These are phyloP conservation scores for Paramecium caudatum DNA, from an alignment of 73 alveolate species.

Conservation along the genomic window DNA sequence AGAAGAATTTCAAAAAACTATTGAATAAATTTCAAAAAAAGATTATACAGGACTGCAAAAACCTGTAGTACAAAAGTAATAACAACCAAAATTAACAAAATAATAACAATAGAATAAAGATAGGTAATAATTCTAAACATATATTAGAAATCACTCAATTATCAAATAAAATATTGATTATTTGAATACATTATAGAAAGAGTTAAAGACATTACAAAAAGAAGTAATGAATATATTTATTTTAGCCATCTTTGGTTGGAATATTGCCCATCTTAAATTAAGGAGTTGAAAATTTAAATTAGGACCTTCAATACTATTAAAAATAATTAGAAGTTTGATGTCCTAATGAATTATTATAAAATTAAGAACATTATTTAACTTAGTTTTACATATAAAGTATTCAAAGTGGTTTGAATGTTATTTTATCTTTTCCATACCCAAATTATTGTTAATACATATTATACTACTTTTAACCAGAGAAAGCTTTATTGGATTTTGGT, in stretches of 20 bases:
- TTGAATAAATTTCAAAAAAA: background rate
- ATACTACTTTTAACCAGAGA: background rate
- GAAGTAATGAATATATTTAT: background rate
- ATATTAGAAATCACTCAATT: background rate
- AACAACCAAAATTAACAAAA: background rate
- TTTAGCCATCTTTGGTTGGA: background rate
- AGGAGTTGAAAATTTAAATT: slow-evolving; percentile 40
- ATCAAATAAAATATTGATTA: slow-evolving; percentile 22
- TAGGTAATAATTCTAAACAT: background rate
- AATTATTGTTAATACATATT: slow-evolving; percentile 5
- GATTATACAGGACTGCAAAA: slow-evolving; percentile 1
- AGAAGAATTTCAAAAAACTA: background rate
- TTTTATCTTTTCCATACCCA: slow-evolving; percentile 43
- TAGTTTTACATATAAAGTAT: background rate
- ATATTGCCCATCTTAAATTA: background rate
- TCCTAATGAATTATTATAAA: no score
- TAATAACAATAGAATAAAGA: background rate
- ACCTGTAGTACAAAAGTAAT: background rate
- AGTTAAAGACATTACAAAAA: background rate
- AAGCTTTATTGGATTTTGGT: background rate
- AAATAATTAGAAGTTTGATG: slow-evolving; percentile 11
- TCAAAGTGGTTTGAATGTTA: slow-evolving; percentile 13
- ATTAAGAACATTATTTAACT: no score
- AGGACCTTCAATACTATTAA: slow-evolving; percentile 9
- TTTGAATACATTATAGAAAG: background rate